Base-by-base conservation (phyloP, 2,329 filamentous ascomycete genomes). In the Stachybotrys chlorohalonatus region DNA sequence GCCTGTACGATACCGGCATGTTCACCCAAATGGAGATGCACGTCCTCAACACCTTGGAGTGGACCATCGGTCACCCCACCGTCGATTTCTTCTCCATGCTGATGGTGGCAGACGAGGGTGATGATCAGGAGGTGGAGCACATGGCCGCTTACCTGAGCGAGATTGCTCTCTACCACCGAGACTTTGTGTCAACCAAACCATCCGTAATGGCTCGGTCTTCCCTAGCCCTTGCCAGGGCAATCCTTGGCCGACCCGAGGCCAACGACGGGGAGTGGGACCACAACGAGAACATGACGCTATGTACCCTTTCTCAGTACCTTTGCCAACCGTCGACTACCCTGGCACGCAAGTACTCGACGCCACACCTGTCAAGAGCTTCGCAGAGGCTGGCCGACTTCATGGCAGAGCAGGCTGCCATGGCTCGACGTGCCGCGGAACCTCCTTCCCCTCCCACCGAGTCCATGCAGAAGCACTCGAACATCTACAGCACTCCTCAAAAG, bases 1-100 rank as follows among this genome's bases (percentile, higher is more conserved):
- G 89, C 45, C 82, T 97, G 46, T 99, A 99, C 74, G 94, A 99
- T 66, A 91, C 96, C 52, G 93, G 96, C 75, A 99, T 99, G 94
- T 99, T 99, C 75, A 93, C 92, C 11, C 94, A 99, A 73, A 99
- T 99, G 94, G 94, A 99, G 76, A 97, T 95, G 92, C 94, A 99
- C 71, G 93, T 99, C 45, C 82, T 99, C 63, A 95, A 96, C 75
- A 99, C 94, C 1, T 82, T 99, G 56, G 90, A 95, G 70, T 99
- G 94, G 94, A 85, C 87, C 62, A 89, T 99, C 62, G 94, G 94
- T 54, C 93, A 97, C 74, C 92, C 94, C 1, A 97, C 94, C 31
- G 89, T 96, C 61, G 93, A 97, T 72, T 89, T 87, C 70, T 99
- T 96, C 74, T 81, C 95, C 50, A 89, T 96, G 67, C 77, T 96